These are phyloP conservation scores for Allium sativum DNA, from an alignment of 106 monocot genomes.

Conservation along the genomic window DNA sequence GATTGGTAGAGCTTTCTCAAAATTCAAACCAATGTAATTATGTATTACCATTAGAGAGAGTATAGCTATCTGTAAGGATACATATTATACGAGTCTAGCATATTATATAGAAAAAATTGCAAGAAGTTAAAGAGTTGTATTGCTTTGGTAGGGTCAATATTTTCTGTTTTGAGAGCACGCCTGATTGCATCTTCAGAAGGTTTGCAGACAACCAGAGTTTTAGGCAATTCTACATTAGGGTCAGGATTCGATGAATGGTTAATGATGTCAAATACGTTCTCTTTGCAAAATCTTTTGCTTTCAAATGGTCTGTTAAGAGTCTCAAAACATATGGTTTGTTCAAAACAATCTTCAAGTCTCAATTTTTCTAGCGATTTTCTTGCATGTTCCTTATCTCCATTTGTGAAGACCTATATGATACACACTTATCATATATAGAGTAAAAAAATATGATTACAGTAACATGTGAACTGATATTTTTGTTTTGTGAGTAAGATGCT, in stretches of 20 bases:
- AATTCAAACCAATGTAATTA: no score
- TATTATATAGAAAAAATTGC: not conserved
- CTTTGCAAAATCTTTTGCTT: not conserved
- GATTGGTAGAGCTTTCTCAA: no score
- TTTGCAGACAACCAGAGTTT: constrained; percentile 69
- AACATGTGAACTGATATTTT: not conserved
- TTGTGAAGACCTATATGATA: constrained; percentile 47
- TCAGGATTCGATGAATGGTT: constrained; percentile 5
- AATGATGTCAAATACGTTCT: constrained; percentile 23
- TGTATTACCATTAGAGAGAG: no score
- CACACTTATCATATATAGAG: not conserved
- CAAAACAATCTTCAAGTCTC: constrained; percentile 56
- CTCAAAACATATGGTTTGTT: constrained; percentile 64
- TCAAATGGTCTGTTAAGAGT: constrained; percentile 30
- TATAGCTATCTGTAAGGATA: no score
- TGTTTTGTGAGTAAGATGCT: not conserved
- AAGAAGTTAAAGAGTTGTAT: constrained; percentile 14
- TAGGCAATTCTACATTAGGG: constrained; percentile 29
- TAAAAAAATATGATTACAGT: no score
- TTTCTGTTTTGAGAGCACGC: constrained; percentile 52
- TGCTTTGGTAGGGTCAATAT: constrained; percentile 56
- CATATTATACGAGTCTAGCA: not conserved
- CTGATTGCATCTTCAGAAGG: constrained; percentile 63
- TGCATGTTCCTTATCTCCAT: constrained; percentile 51
- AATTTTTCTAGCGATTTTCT: constrained; percentile 23